Evolutionary conservation across 768 basidiomycete species (phyloP), one percentile per base, ranked within the genome.

Genomic region (Pulveroboletus ravenelii): DNA sequence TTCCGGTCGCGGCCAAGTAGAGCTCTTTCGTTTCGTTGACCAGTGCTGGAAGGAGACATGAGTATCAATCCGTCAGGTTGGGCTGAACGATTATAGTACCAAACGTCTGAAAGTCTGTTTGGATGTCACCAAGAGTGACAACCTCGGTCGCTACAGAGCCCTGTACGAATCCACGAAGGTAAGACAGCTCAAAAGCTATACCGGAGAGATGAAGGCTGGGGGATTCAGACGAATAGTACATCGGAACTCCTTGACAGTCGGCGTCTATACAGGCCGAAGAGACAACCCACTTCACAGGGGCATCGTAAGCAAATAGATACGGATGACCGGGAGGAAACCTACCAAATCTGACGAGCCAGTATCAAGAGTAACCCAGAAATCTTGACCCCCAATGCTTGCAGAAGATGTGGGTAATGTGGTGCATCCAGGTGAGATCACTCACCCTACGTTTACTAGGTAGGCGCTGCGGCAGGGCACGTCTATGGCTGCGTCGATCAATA

Each of bases 281-380:
- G 31, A 74, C 72, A 14, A 81, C 69, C 81, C 81, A 83, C 79
- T 63, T 74, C 36, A 47, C 3, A 27, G n/a, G 35, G 10, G 15
- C 15, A 15, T 20, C 47, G 41, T 49, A 43, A 57, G 56, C n/a
- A 12, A 48, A 15, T 41, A 27, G 36, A 41, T 31, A 43, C 1
- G 13, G 10, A 48, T 12, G 41, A 37, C 23, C 30, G 32, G 41
- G 38, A 52, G 48, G 20, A 45, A 45, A 31, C 59, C 41, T 55
- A 79, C 79, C 55, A 82, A 57, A 60, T 81, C 81, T 1, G 81
- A 74, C 4, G 80, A 82, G 42, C 80, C 81, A 8, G 81, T 81
- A 58, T 81, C 80, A 27, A 80, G 64, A 5, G 78, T 72, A 18
- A 75, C 67, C 59, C 68, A 67, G 50, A 81, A 73, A 36, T 64